These are phyloP conservation scores for Ceratocystis destructans DNA, from an alignment of 2,329 filamentous ascomycete genomes.

Conservation along the genomic window DNA sequence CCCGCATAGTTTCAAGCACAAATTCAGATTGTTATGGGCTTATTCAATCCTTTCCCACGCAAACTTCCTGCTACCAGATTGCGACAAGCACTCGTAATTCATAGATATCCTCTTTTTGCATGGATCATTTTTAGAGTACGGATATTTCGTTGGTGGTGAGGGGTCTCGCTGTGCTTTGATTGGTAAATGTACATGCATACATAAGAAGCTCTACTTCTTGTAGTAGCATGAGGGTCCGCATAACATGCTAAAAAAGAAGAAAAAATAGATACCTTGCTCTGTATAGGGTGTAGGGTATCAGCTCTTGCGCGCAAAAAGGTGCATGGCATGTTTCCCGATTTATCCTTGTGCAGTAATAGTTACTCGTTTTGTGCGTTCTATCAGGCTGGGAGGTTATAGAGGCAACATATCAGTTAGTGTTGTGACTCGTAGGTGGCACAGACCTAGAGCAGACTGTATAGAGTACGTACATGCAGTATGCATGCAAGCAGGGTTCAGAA, in stretches of 20 bases:
- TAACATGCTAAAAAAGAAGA: not conserved
- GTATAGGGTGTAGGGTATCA: not conserved
- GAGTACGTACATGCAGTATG: slow-evolving; percentile 9
- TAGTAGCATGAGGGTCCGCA: not conserved
- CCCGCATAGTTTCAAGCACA: too few relatives aligned
- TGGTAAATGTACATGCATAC: not conserved
- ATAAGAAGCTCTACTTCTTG: not conserved
- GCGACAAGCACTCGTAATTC: too few relatives aligned
- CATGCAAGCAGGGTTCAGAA: slow-evolving; percentile 2
- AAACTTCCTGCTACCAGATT: too few relatives aligned
- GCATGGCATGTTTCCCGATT: not conserved
- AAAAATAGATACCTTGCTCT: not conserved
- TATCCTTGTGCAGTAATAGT: not conserved
- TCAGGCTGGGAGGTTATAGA: not conserved
- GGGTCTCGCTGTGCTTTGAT: not conserved
- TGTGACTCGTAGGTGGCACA: slow-evolving; percentile 6
- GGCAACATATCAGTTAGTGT: not conserved
- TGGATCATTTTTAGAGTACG: too few relatives aligned
- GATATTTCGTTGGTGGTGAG: not conserved
- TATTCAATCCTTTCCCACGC: too few relatives aligned
- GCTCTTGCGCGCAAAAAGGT: not conserved
- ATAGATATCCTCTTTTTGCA: too few relatives aligned
- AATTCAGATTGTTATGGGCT: too few relatives aligned
- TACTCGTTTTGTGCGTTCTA: not conserved
- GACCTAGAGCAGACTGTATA: slow-evolving; percentile 1